Base-by-base conservation (phyloP, 352 stramenopile species). In the Paralagenidium karlingii region DNA sequence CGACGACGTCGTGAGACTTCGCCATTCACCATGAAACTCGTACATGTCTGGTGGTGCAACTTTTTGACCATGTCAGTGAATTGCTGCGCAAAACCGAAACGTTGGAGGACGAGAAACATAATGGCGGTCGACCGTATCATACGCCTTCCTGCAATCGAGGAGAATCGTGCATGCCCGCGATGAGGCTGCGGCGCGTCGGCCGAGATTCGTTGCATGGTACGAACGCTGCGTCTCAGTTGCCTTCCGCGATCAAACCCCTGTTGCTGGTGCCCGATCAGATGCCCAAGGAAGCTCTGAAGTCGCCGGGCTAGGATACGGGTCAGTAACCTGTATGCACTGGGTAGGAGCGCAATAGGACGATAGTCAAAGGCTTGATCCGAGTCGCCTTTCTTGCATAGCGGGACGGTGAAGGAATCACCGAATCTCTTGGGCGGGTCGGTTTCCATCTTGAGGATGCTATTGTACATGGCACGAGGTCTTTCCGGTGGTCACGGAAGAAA, bases 271-370 rank as follows among this genome's bases (percentile, higher is more conserved):
- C 29, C 28, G 37, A 62, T 47, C 3, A 58, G n/a, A 1, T 1
- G 5, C 0, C 18, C 3, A 2, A 55, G 39, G 8, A 27, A 41
- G 0, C 8, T 0, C 26, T 63, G 49, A 0, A 63, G 1, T 0
- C 45, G 33, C 0, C 3, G 4, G 0, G 45, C 49, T 0, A 63
- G 8, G 0, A 63, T 11, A 18, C 39, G 36, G 4, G 50, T 43
- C 9, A 58, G 21, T 11, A 64, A 44, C 25, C 60, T 64, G 50
- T 60, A 64, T 15, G 36, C 41, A 3, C 50, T 46, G n/a, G 45
- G 36, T 4, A 64, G 43, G 0, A 64, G 29, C n/a, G 45, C 33
- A 10, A 60, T 60, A 1, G 55, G 50, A 0, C 55, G 3, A 24
- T 60, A 60, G 24, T 60, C 39, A 16, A 53, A 47, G 0, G 39